Evolutionary conservation across 1,284 basidiomycete genomes (phyloP).

Genomic region (Mycosarcoma maydis): DNA sequence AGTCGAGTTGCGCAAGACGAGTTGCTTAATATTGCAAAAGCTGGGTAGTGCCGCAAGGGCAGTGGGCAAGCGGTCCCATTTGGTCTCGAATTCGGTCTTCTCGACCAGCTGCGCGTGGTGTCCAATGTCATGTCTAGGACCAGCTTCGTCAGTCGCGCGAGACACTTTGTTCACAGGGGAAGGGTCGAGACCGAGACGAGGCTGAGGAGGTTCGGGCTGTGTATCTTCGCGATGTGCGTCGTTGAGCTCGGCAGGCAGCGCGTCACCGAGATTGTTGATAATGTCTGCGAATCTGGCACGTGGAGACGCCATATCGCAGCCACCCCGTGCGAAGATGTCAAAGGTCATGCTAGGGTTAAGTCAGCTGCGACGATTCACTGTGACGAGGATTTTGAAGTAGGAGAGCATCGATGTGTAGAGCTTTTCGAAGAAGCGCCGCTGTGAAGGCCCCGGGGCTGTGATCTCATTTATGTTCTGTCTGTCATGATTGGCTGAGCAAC

Average conservation of each 20-base stretch:
- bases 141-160: constrained; percentile 2
- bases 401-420: too few species aligned
- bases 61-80: constrained; percentile 24
- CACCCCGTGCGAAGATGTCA: constrained; percentile 10
- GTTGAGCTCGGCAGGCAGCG: constrained; percentile 6
- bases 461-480: too few species aligned
- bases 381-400: neutral
- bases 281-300: constrained; percentile 16
- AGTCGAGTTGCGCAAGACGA: constrained; percentile 16
- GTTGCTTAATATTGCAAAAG: constrained; percentile 15
- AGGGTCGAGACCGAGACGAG: neutral
- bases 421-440: too few species aligned
- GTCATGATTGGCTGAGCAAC: too few species aligned
- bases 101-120: neutral
- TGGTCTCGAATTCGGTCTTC: constrained; percentile 19
- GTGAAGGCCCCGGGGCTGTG: too few species aligned
- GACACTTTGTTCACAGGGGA: neutral
- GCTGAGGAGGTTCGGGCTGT: neutral
- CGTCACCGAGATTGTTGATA: constrained; percentile 11
- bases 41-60: constrained; percentile 19
- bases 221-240: constrained; percentile 16
- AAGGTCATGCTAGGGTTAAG: constrained; percentile 1
- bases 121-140: constrained; percentile 10
- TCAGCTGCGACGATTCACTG: neutral
- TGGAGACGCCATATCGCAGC: constrained; percentile 7